phyloP scores from a whole-genome alignment of 108 stramenopile species.

The Cyclotella kingstonii region DNA sequence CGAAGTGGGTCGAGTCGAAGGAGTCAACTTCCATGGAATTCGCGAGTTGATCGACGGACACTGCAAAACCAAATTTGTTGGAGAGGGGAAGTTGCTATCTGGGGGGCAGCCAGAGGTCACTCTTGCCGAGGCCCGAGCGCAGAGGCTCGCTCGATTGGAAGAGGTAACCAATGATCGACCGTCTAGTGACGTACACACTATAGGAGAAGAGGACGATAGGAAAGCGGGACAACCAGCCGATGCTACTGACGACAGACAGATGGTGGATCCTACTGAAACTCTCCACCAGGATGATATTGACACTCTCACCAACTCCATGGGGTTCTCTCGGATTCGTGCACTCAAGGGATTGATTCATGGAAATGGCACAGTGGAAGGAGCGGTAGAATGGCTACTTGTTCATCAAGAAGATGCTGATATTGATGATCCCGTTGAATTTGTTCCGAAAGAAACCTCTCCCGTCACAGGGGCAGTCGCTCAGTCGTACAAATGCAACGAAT shows the following conservation, averaged over 20 bases:
- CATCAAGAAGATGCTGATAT: slow-evolving; percentile 94
- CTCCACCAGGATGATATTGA: slow-evolving; percentile 56
- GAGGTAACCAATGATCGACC: slow-evolving; percentile 19
- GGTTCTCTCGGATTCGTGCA: slow-evolving; percentile 83
- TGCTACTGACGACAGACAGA: slow-evolving; percentile 19
- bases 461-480: slow-evolving; percentile 44
- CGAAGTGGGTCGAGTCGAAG: slow-evolving; percentile 65
- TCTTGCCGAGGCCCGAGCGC: slow-evolving; percentile 57
- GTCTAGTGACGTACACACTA: slow-evolving; percentile 1
- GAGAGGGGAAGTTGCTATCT: slow-evolving; percentile 64
- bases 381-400: slow-evolving; percentile 91
- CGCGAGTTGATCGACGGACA: slow-evolving; percentile 48
- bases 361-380: slow-evolving; percentile 81
- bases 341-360: slow-evolving; percentile 85
- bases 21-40: slow-evolving; percentile 68
- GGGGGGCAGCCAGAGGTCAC: slow-evolving; percentile 48
- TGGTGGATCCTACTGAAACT: slow-evolving; percentile 50
- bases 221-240: slow-evolving; percentile 15
- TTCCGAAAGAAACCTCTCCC: slow-evolving; percentile 21
- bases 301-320: slow-evolving; percentile 81
- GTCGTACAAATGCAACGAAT: slow-evolving; percentile 89
- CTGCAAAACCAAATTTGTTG: slow-evolving; percentile 25
- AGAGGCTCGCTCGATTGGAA: slow-evolving; percentile 57
- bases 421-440: slow-evolving; percentile 84
- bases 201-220: slow-evolving; percentile 6